phyloP scores from a whole-genome alignment of 495 filamentous ascomycete genomes.

The Delitschia confertaspora region DNA sequence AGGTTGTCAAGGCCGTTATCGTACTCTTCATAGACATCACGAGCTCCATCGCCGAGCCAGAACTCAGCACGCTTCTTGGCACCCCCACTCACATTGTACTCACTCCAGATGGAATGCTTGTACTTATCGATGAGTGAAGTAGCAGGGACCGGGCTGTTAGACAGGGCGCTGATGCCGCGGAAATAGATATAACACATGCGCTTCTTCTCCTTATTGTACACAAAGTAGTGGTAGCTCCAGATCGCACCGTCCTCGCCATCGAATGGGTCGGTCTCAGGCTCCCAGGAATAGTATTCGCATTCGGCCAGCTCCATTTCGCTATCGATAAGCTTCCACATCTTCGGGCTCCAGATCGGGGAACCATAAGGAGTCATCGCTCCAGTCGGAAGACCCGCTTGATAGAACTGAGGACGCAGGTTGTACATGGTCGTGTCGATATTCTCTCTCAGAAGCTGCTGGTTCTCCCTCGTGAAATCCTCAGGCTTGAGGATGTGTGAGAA shows the following conservation, averaged over 20 bases:
- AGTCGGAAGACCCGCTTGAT: slow-evolving; percentile 23
- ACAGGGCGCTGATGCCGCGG: slow-evolving; percentile 73
- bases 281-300: slow-evolving; percentile 77
- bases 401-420: slow-evolving; percentile 63
- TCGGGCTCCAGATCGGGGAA: slow-evolving; percentile 59
- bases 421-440: slow-evolving; percentile 76
- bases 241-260: slow-evolving; percentile 88
- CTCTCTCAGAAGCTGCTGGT: slow-evolving; percentile 67
- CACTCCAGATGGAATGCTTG: slow-evolving; percentile 12
- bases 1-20: slow-evolving; percentile 23
- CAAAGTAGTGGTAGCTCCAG: slow-evolving; percentile 94
- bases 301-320: slow-evolving; percentile 83
- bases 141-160: slow-evolving; percentile 48
- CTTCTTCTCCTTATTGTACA: slow-evolving; percentile 89
- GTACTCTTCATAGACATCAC: slow-evolving; percentile 5
- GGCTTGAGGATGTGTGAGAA: slow-evolving; percentile 86
- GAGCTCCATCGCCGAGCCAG: slow-evolving; percentile 65
- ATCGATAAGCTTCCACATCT: slow-evolving; percentile 84
- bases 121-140: slow-evolving; percentile 17
- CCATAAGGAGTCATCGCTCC: slow-evolving; percentile 32
- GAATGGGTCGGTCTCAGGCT: slow-evolving; percentile 70
- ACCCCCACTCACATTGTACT: slow-evolving; percentile 35
- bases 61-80: slow-evolving; percentile 69
- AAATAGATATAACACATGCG: slow-evolving; percentile 93
- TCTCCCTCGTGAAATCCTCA: slow-evolving; percentile 61